Evolutionary conservation across 1,284 basidiomycete genomes (phyloP).

Genomic region (Apiotrichum gracile): DNA sequence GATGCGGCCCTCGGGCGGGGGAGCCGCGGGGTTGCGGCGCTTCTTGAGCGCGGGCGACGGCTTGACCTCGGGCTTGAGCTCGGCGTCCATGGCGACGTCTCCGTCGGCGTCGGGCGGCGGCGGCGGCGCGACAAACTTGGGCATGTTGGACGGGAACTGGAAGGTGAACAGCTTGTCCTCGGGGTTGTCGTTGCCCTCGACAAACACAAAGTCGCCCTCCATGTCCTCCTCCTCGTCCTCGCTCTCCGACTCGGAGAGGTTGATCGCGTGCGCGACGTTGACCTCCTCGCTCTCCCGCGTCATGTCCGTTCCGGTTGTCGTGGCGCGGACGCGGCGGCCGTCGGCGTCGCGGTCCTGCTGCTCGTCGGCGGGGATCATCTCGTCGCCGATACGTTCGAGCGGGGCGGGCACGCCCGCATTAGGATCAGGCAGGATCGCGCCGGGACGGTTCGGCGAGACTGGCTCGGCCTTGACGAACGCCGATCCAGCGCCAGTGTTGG

Average conservation of each 20-base stretch:
- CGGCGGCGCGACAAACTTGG: conserved; percentile 55
- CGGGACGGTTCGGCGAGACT: conserved; percentile 16
- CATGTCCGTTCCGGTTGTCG: conserved; percentile 36
- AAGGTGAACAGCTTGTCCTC: conserved; percentile 75
- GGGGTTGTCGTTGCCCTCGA: conserved; percentile 47
- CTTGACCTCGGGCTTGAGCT: conserved; percentile 25
- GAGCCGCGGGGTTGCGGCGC: conserved; percentile 31
- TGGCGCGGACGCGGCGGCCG: conserved; percentile 29
- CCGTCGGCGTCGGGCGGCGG: conserved; percentile 23
- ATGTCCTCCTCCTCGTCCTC: conserved; percentile 81
- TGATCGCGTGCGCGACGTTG: conserved; percentile 63
- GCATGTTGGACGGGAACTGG: conserved; percentile 87
- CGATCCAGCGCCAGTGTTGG: too few relatives aligned
- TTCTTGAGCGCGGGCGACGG: conserved; percentile 18
- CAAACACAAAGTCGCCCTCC: conserved; percentile 65
- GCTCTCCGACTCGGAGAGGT: conserved; percentile 76
- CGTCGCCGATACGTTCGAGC: conserved; percentile 29
- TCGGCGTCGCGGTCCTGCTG: conserved; percentile 34
- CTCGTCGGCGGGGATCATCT: conserved; percentile 34
- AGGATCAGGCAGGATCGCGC: conserved; percentile 2
- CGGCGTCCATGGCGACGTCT: conserved; percentile 5
- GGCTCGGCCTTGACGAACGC: conserved; percentile 42
- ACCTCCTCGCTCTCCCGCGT: conserved; percentile 45
- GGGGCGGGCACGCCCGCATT: conserved; percentile 6
- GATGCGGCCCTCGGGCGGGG: conserved; percentile 65